Evolutionary conservation across 169 alveolate genomes (phyloP).

Genomic region (Blepharisma undulans): DNA sequence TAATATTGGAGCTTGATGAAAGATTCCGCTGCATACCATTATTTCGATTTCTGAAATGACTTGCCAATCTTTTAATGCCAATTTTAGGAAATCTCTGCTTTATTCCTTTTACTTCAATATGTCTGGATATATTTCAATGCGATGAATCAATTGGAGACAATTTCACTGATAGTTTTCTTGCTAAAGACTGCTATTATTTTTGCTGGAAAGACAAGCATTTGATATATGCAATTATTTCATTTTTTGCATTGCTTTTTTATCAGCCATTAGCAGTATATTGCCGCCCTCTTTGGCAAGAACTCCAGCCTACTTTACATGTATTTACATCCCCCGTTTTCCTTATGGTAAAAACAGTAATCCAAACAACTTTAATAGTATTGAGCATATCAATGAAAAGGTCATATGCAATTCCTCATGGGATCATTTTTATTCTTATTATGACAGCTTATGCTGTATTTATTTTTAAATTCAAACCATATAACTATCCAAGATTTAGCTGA

Average conservation of each 20-base stretch:
- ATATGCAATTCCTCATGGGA: slow-evolving; percentile 30
- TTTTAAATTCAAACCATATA: slow-evolving; percentile 25
- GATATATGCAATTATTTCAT: not conserved
- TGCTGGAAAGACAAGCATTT: slow-evolving; percentile 34
- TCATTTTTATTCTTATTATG: slow-evolving; percentile 4
- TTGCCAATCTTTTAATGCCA: not conserved
- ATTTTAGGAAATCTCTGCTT: slow-evolving; percentile 18
- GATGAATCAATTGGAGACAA: not conserved
- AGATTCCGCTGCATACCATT: not conserved
- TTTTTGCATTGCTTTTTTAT: slow-evolving; percentile 13
- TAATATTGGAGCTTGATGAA: not conserved
- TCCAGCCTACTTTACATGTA: slow-evolving; percentile 13
- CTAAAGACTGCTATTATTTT: slow-evolving; percentile 17
- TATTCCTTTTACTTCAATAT: slow-evolving; percentile 13
- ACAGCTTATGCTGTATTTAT: not conserved
- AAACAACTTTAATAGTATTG: slow-evolving; percentile 15
- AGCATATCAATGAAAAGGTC: slow-evolving; percentile 11
- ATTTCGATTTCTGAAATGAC: not conserved
- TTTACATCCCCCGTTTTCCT: slow-evolving; percentile 16
- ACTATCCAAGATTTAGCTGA: not conserved
- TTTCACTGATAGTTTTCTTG: not conserved
- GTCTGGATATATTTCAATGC: slow-evolving; percentile 36
- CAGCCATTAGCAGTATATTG: slow-evolving; percentile 34
- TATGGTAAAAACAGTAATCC: slow-evolving; percentile 26
- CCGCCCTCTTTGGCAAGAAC: slow-evolving; percentile 37